Percentiles rank a stretch among this genome's conserved stretches.
Conservation (phyloP, 164 flowering plant species). For the Taxillus chinensis region DNA sequence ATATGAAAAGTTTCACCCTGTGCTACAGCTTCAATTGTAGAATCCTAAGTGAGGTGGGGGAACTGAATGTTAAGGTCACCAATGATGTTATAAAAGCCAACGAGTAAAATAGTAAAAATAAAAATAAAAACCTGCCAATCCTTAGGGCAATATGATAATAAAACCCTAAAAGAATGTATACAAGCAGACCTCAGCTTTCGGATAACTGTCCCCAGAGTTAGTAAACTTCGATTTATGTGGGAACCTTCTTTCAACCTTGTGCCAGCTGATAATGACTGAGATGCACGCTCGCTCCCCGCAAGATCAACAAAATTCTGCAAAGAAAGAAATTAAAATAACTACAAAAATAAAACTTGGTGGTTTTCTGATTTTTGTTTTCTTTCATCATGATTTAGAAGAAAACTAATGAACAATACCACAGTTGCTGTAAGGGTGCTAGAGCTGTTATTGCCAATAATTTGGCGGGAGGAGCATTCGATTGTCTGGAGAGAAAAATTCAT, state of each 20-base stretch:
- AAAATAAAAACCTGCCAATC: not conserved
- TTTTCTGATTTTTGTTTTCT: not conserved
- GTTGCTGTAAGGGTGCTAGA: constrained; percentile 34
- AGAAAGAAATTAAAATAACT: not conserved
- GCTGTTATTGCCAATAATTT: constrained; percentile 24
- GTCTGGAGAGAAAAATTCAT: constrained; percentile 18
- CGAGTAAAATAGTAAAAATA: no score
- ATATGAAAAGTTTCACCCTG: no score
- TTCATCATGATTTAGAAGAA: not conserved
- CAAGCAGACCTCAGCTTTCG: constrained; percentile 47
- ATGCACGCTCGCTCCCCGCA: constrained; percentile 67
- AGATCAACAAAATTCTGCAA: constrained; percentile 57
- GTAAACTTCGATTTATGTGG: constrained; percentile 55
- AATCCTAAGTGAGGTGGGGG: no score
- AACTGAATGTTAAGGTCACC: no score
- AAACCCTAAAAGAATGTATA: not conserved
- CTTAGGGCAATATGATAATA: not conserved
- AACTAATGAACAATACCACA: constrained; percentile 22
- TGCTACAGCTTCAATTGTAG: no score
- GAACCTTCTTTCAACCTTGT: constrained; percentile 59
- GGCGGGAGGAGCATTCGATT: constrained; percentile 32
- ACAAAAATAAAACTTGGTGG: not conserved
- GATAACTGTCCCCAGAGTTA: constrained; percentile 58
- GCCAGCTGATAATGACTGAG: constrained; percentile 51
- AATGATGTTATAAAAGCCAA: no score